Evolutionary conservation across 2,329 filamentous ascomycete genomes (phyloP), one percentile per base, ranked within the genome.

Genomic region (Fusarium irregulare): DNA sequence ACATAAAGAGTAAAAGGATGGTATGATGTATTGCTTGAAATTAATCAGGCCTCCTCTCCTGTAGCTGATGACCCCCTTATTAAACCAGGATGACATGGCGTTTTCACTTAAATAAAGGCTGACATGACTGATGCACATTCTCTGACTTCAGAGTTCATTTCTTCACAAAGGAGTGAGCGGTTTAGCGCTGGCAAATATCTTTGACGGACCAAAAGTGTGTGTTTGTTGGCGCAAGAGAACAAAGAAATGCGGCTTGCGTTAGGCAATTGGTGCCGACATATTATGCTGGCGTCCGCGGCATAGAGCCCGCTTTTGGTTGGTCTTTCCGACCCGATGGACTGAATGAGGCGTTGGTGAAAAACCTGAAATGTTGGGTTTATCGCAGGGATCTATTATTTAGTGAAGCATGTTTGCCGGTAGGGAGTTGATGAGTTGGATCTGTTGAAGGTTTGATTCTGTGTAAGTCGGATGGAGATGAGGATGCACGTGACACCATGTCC

Each of bases 141-240:
- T 70, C 57, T 62, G 58, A 57, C 60, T 59, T 64, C 62, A 68
- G 37, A 50, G 42, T 53, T 42, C 34, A 49, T 50, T 47, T 49
- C 37, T 40, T 47, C 47, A 50, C 62, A 56, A 45, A 60, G 51
- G 32, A 75, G 63, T 72, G 50, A 66, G 60, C 56, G 49, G 45
- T 58, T 56, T 61, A 61, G 59, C 47, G 54, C 51, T 62, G 61
- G 25, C 20, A 25, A 37, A 47, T 44, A 50, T 60, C 64, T 64
- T 71, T 66, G 59, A 72, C 56, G 46, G 45, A 49, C 47, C 40
- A 53, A 60, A 48, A 53, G 54, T 51, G 47, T 65, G 56, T 73
- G 72, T 73, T 74, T 73, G 73, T 61, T 68, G 72, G 45, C 23
- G 49, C 34, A 54, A 28, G 56, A 75, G 70, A 74, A 75, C 73